A percentile compares a stretch with the other conserved stretches of the same genome.
These are phyloP conservation scores for Schizophyllum commune DNA, from an alignment of 1,284 basidiomycete species.

Conservation along the genomic window DNA sequence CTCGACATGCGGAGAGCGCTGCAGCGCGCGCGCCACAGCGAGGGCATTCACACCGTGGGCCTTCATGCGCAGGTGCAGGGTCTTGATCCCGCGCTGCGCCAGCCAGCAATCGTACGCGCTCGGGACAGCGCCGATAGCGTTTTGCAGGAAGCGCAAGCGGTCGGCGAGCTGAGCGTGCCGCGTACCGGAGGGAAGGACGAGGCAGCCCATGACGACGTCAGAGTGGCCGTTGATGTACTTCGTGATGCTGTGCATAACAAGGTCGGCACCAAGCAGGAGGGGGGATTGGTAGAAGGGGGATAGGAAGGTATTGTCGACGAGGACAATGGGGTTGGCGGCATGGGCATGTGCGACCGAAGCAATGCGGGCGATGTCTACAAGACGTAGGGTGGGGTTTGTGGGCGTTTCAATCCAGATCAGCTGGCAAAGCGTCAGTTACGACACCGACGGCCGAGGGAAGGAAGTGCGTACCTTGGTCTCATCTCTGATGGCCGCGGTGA, in stretches of 20 bases:
- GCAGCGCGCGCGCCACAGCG: conserved; percentile 62
- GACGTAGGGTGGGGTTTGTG: conserved; percentile 90
- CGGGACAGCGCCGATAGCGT: conserved; percentile 84
- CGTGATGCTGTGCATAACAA: conserved; percentile 76
- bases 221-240: conserved; percentile 96
- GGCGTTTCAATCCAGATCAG: conserved; percentile 97
- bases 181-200: conserved; percentile 51
- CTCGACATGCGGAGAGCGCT: conserved; percentile 52
- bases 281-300: conserved; percentile 91
- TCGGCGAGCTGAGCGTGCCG: conserved; percentile 40
- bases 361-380: conserved; percentile 72
- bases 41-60: conserved; percentile 84
- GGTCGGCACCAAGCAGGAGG: conserved; percentile 76
- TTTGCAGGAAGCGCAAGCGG: conserved; percentile 84
- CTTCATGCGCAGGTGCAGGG: conserved; percentile 81
- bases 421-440: conserved; percentile 29
- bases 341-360: conserved; percentile 52
- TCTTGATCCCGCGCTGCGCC: conserved; percentile 88
- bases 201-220: conserved; percentile 83
- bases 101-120: conserved; percentile 90
- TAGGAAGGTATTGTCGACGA: conserved; percentile 90
- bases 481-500: conserved; percentile 56
- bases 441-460: background rate
- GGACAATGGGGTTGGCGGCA: conserved; percentile 59
- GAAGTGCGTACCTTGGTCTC: conserved; percentile 70